Evolutionary conservation across 2,329 filamentous ascomycete genomes (phyloP).

Genomic region (Ilyonectria mors-panacis): DNA sequence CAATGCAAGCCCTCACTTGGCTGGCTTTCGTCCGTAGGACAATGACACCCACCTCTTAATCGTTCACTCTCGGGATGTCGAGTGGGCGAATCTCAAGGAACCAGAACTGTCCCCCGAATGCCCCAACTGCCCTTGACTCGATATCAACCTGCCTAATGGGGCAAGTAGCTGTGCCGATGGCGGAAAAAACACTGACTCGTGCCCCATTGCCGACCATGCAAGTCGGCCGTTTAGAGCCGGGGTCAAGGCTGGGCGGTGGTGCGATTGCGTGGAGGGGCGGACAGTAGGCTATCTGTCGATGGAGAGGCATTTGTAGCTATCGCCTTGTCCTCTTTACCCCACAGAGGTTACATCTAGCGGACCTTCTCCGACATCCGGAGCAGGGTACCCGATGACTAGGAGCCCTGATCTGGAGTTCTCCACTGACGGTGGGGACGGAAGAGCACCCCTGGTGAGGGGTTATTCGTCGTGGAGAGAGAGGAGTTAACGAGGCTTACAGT

Average conservation of each 20-base stretch:
- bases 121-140: neutral
- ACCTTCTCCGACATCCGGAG: too few relatives aligned
- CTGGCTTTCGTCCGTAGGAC: neutral
- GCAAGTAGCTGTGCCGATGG: constrained; percentile 6
- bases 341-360: too few relatives aligned
- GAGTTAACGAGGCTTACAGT: too few relatives aligned
- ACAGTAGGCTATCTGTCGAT: too few relatives aligned
- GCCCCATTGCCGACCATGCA: constrained; percentile 17
- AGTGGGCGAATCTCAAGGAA: constrained; percentile 2
- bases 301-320: too few relatives aligned
- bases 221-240: constrained; percentile 13
- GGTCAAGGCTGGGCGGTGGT: neutral
- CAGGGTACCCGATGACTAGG: too few relatives aligned
- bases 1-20: neutral
- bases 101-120: constrained; percentile 25
- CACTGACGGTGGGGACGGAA: too few relatives aligned
- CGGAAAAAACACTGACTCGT: neutral
- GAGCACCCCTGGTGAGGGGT: too few relatives aligned
- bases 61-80: neutral
- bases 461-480: too few relatives aligned
- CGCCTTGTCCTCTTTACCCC: too few relatives aligned
- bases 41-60: neutral
- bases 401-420: too few relatives aligned
- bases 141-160: constrained; percentile 19
- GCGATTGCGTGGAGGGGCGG: too few relatives aligned